Conservation (phyloP, 768 basidiomycete species). For the Tubosaeta sp. region DNA sequence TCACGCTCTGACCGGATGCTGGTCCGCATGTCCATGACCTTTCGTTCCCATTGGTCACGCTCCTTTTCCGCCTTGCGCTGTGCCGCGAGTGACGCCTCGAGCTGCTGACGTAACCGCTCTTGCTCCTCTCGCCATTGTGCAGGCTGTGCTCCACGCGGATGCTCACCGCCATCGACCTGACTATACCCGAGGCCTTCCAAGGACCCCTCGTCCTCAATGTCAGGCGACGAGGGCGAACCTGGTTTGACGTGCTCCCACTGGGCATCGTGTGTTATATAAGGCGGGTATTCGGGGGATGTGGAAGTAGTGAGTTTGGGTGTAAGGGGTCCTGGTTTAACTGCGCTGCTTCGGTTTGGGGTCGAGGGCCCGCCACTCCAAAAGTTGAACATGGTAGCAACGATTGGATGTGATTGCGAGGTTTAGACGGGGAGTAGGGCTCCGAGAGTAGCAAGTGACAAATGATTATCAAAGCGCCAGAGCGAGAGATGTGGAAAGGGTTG, state of each 20-base stretch:
- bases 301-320: slow-evolving; percentile 20
- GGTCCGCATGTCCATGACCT: slow-evolving; percentile 15
- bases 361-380: slow-evolving; percentile 13
- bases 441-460: too few relatives aligned
- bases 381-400: background rate
- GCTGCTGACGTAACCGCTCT: slow-evolving; percentile 7
- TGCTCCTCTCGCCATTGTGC: slow-evolving; percentile 10
- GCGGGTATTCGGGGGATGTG: slow-evolving; percentile 9
- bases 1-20: slow-evolving; percentile 10
- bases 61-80: slow-evolving; percentile 17
- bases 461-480: background rate
- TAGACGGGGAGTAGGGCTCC: too few relatives aligned
- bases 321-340: slow-evolving; percentile 18
- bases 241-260: slow-evolving; percentile 23
- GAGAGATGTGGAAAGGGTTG: background rate
- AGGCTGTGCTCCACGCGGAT: background rate
- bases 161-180: slow-evolving; percentile 12
- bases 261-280: slow-evolving; percentile 5
- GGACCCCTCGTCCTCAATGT: slow-evolving; percentile 14
- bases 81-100: slow-evolving; percentile 10
- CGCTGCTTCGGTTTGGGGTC: slow-evolving; percentile 15
- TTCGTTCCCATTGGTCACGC: slow-evolving; percentile 20
- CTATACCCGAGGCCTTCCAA: slow-evolving; percentile 20
- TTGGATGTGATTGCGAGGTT: background rate
- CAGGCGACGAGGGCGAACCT: slow-evolving; percentile 13